Evolutionary conservation across 148 eudicot genomes (phyloP), one percentile per base, ranked within the genome.

Genomic region (Chenopodium berlandieri): DNA sequence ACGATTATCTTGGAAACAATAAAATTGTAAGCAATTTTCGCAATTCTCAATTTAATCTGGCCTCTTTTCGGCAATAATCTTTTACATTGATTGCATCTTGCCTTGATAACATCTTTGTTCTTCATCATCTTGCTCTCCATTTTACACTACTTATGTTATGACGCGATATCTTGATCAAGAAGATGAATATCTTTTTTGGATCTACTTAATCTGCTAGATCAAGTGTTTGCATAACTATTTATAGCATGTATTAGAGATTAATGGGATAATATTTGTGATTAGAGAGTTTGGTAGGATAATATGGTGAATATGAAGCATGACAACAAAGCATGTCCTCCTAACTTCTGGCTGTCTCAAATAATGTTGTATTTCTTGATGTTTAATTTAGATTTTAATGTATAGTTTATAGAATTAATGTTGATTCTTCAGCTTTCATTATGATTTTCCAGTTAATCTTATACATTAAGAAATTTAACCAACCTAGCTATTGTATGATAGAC

Each of bases 31-130:
- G 73, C 73, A 31, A 23, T 44, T 4, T 23, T 70, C 32, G 34
- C 40, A 13, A 78, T 78, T 44, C 73, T 25, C n/a, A 50, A 14
- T 47, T 78, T 78, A 9, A 78, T 46, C 58, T 78, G 80, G 4
- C 80, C 80, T 17, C 62, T 65, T n/a, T 65, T 46, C 0, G 72
- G 80, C 16, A 66, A n/a, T 12, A 31, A 4, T 14, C 58, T 23
- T 25, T 13, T 44, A 20, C 80, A 16, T 32, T 34, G 7, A 30
- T 3, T 17, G n/a, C 73, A 69, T 69, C 22, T 12, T 62, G 23
- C 66, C 66, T 62, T 62, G 7, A 20, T 62, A 62, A 58, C 63
- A 58, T 58, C 69, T 65, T 65, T 67, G 71, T 27, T 67, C 71
- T 4, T 67, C 71, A 9, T 50, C 54, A 14, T 67, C 71, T 31